Base-by-base conservation (phyloP, 1,139 yeast species). In the Magnusiomyces clavatus region DNA sequence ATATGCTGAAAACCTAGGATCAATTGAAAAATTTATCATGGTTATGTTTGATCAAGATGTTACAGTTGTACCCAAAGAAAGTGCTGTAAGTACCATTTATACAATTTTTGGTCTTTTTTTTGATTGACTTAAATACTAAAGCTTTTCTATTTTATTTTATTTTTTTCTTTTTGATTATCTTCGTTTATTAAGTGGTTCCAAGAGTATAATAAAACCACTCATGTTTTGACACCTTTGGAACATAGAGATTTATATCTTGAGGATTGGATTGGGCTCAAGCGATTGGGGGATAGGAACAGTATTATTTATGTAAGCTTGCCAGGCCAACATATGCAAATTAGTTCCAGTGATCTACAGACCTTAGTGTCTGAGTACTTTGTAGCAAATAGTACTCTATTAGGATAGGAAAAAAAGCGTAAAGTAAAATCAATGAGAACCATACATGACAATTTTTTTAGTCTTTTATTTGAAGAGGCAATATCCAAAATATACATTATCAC, bases 31-130 rank as follows among this genome's bases (percentile, higher is more conserved):
- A 48, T 68, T 86, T 43, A 86, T 83, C 0, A 68, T 86, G 74
- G 69, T 84, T 1, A 68, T 73, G 66, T 86, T 86, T 59, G 66
- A 69, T 0, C 69, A 78, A 50, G 95, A 86, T 64, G 76, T 77
- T 16, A 83, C 86, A 0, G 70, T 86, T 13, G 81, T 82, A 1
- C 95, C 95, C 0, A 82, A 80, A 61, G 85, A 83, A 53, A 79
- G 84, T 54, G 81, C 90, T 0, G 31, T 24, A 24, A 24, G 31
- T 24, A 24, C n/a, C n/a, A 78, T 79, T 55, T 53, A 64, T 61
- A 36, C 14, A 24, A 11, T 35, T 17, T 19, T n/a, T 2, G n/a
- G 38, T 12, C 12, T 13, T 19, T 5, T 24, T 36, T n/a, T n/a
- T 17, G 44, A 11, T 42, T 17, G n/a, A n/a, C 4, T 24, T 24